Percentiles rank a stretch among this genome's conserved stretches.
These are phyloP conservation scores for Acorus gramineus DNA, from an alignment of 106 monocot genomes.

Conservation along the genomic window DNA sequence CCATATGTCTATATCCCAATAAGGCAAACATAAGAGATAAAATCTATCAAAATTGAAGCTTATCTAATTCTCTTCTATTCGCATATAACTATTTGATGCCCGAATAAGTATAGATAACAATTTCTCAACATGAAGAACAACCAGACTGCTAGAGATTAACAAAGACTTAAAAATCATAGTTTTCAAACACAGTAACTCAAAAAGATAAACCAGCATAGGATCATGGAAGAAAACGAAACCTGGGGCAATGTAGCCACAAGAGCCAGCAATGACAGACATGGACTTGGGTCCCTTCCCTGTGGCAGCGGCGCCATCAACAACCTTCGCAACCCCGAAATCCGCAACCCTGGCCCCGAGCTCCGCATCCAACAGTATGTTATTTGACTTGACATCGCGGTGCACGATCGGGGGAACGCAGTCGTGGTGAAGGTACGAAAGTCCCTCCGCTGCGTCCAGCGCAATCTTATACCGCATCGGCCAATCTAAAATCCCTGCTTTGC, in stretches of 20 bases:
- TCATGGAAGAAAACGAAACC: slow-evolving; percentile 11
- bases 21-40: too few relatives aligned
- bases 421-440: slow-evolving; percentile 53
- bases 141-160: too few relatives aligned
- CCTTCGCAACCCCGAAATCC: slow-evolving; percentile 55
- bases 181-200: too few relatives aligned
- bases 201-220: background rate
- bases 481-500: slow-evolving; percentile 28
- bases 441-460: slow-evolving; percentile 49
- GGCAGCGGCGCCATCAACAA: slow-evolving; percentile 10
- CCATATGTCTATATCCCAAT: too few relatives aligned
- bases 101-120: too few relatives aligned
- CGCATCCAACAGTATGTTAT: slow-evolving; percentile 54
- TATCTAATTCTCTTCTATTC: too few relatives aligned
- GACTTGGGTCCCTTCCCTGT: slow-evolving; percentile 26
- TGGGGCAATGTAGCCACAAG: slow-evolving; percentile 62
- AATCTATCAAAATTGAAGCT: too few relatives aligned
- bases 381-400: slow-evolving; percentile 58
- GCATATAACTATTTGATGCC: too few relatives aligned
- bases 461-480: slow-evolving; percentile 58
- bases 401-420: slow-evolving; percentile 55
- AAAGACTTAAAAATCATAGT: background rate
- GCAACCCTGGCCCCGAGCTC: slow-evolving; percentile 47
- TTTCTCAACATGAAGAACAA: too few relatives aligned
- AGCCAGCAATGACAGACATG: slow-evolving; percentile 55